Evolutionary conservation across 192 early-diverging fungal genomes (phyloP).

Genomic region (Backusella luteola): DNA sequence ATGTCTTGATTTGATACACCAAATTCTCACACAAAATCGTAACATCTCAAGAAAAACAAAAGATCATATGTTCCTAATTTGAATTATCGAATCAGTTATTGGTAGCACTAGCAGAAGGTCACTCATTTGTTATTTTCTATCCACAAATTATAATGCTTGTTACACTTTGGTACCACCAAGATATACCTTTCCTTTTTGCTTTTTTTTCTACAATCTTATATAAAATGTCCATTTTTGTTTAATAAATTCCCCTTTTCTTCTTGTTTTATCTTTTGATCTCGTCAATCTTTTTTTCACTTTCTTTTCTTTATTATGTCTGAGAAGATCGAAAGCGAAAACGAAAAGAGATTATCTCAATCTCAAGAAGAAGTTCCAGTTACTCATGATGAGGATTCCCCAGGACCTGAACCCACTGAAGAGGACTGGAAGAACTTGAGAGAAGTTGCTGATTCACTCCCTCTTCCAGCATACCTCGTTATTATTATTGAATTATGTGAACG

Average conservation of each 20-base stretch:
- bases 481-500: constrained; percentile 63
- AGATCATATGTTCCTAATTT: constrained; percentile 9
- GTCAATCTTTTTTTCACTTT: not conserved
- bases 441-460: constrained; percentile 59
- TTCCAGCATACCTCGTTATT: constrained; percentile 52
- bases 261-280: not conserved
- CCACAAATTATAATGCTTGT: not conserved
- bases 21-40: constrained; percentile 6
- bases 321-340: constrained; percentile 16
- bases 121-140: not conserved
- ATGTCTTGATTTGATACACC: not conserved
- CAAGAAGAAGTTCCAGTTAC: not conserved
- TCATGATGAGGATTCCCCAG: constrained; percentile 35
- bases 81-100: not conserved
- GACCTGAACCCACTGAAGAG: constrained; percentile 55
- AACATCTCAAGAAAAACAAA: not conserved
- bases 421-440: constrained; percentile 54
- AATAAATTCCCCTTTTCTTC: not conserved
- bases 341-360: not conserved
- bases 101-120: not conserved
- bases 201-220: constrained; percentile 4
- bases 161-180: not conserved
- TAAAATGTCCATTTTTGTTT: not conserved
- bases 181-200: not conserved
- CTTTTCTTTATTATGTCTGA: constrained; percentile 19